Conservation (phyloP, 306 rosid genomes). For the Cajanus cajan region DNA sequence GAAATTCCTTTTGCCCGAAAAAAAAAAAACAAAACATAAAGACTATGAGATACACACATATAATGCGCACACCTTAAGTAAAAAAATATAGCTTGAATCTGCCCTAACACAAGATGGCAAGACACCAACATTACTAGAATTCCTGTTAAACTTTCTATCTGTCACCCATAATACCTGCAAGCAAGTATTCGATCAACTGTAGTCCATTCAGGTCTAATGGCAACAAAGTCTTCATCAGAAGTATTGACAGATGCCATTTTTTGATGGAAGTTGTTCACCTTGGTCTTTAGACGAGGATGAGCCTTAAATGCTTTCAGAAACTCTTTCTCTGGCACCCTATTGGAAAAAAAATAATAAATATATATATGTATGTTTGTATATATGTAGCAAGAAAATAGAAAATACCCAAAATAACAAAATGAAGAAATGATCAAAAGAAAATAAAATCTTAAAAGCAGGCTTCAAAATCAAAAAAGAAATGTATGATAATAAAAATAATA, state of each 20-base stretch:
- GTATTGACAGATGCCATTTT: slow-evolving; percentile 69
- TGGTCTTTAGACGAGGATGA: slow-evolving; percentile 81
- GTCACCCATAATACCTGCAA: slow-evolving; percentile 66
- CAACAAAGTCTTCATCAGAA: slow-evolving; percentile 88
- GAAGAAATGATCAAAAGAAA: neutral
- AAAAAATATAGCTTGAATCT: slow-evolving; percentile 9
- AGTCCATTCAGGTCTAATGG: slow-evolving; percentile 98
- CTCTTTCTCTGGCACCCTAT: slow-evolving; percentile 96
- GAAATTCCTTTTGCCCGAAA: neutral
- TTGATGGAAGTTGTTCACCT: slow-evolving; percentile 80
- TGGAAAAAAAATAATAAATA: neutral
- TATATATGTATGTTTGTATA: too few relatives aligned
- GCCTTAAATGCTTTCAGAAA: slow-evolving; percentile 89
- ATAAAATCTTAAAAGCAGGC: neutral
- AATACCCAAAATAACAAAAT: slow-evolving; percentile 30
- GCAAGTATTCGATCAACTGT: slow-evolving; percentile 90
- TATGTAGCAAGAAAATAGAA: slow-evolving; percentile 26
- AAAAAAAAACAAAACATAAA: neutral
- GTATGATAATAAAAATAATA: neutral
- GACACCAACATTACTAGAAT: neutral
- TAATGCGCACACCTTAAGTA: neutral
- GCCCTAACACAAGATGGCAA: neutral
- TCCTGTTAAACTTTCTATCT: slow-evolving; percentile 13
- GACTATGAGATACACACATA: neutral
- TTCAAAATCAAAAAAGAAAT: slow-evolving; percentile 1